A percentile compares a stretch with the other conserved stretches of the same genome.
These are phyloP conservation scores for Vaccinium macrocarpon DNA, from an alignment of 148 eudicot genomes.

Conservation along the genomic window DNA sequence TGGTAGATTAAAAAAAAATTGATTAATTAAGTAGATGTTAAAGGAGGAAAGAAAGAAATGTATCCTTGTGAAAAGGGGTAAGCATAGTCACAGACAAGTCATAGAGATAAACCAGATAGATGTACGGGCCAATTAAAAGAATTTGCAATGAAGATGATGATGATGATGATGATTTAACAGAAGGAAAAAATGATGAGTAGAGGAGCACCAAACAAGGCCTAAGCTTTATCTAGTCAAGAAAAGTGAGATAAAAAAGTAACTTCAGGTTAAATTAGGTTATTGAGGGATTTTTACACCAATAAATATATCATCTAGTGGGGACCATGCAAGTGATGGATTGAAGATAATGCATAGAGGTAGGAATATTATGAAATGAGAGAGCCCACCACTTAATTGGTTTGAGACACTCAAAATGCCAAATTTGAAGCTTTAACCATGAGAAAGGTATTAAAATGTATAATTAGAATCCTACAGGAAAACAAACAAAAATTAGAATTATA, in stretches of 20 bases:
- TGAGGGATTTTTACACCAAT: slow-evolving; percentile 3
- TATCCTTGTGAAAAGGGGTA: background rate
- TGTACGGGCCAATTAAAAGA: background rate
- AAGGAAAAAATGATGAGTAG: slow-evolving; percentile 17
- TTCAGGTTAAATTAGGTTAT: slow-evolving; percentile 20
- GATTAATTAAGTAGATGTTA: background rate
- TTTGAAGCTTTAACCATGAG: no score
- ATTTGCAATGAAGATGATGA: background rate
- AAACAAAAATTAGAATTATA: no score
- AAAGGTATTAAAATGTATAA: no score
- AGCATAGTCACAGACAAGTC: slow-evolving; percentile 1
- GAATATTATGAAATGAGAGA: no score
- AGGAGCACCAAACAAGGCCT: slow-evolving; percentile 18
- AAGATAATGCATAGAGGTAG: slow-evolving; percentile 20
- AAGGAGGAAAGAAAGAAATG: slow-evolving; percentile 4
- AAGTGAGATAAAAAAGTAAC: slow-evolving; percentile 20
- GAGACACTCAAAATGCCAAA: no score
- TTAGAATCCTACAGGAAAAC: no score
- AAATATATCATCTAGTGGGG: slow-evolving; percentile 22
- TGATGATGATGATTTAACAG: slow-evolving; percentile 19
- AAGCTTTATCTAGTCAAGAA: slow-evolving; percentile 2
- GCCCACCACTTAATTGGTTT: no score
- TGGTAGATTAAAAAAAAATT: background rate
- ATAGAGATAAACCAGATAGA: slow-evolving; percentile 13
- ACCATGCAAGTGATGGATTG: slow-evolving; percentile 17